These are phyloP conservation scores for Mortierella sp. DNA, from an alignment of 371 early-diverging fungal genomes.

Conservation along the genomic window DNA sequence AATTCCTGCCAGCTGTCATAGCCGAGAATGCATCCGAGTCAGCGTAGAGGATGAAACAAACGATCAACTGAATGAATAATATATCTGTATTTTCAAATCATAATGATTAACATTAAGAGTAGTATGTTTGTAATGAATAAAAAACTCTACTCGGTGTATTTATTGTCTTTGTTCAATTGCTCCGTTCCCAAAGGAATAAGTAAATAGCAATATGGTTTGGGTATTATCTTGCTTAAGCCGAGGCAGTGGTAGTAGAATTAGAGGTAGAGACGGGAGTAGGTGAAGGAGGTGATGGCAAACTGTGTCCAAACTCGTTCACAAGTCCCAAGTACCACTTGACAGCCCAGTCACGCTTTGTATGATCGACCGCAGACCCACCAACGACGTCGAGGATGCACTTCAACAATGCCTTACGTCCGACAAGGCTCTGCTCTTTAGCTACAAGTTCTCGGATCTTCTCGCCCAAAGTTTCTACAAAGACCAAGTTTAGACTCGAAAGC, in stretches of 20 bases:
- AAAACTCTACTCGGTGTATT: not conserved
- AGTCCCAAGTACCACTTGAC: conserved; percentile 59
- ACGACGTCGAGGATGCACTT: conserved; percentile 57
- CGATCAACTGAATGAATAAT: not conserved
- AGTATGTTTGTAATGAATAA: not conserved
- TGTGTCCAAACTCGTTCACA: conserved; percentile 48
- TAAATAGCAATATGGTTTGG: too few species aligned
- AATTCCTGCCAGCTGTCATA: not conserved
- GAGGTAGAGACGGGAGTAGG: not conserved
- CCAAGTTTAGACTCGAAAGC: conserved; percentile 53
- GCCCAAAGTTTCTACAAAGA: conserved; percentile 56
- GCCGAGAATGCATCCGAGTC: not conserved
- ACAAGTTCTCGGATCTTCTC: conserved; percentile 48
- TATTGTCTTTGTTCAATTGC: not conserved
- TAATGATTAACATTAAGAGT: not conserved
- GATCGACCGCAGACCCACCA: conserved; percentile 53
- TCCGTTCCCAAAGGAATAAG: not conserved
- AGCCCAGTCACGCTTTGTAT: conserved; percentile 59
- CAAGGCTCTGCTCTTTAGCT: conserved; percentile 33
- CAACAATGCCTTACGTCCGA: conserved; percentile 44
- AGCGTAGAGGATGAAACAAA: conserved; percentile 1
- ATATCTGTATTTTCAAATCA: not conserved
- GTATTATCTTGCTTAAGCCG: not conserved
- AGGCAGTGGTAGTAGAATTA: not conserved
- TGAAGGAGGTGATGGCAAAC: not conserved